Percentiles rank a stretch among this genome's conserved stretches.
Evolutionary conservation across 2,329 filamentous ascomycete genomes (phyloP).

Genomic region (Reticulascus tulasneorum): DNA sequence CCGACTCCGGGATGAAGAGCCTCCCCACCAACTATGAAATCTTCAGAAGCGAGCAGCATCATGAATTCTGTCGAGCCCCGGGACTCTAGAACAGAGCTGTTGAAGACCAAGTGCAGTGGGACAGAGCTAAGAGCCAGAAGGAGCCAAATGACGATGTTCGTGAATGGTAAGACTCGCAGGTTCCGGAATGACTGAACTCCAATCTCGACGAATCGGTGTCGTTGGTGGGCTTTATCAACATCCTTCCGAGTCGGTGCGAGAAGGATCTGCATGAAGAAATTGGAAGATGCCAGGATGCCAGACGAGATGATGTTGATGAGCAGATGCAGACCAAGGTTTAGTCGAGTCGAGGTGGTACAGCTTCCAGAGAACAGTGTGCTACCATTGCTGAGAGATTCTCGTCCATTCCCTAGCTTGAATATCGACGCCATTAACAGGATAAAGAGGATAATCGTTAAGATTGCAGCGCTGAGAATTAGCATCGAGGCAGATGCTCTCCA

Average conservation of each 20-base stretch:
- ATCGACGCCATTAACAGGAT: no score
- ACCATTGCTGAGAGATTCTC: no score
- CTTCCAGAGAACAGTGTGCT: no score
- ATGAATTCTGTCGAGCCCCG: constrained; percentile 6
- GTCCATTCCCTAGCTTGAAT: no score
- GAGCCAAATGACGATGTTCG: constrained; percentile 16
- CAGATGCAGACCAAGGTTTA: constrained; percentile 33
- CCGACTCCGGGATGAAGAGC: constrained; percentile 5
- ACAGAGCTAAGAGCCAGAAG: constrained; percentile 18
- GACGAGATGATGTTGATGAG: constrained; percentile 36
- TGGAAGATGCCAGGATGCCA: constrained; percentile 9
- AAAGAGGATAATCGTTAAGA: no score
- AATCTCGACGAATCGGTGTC: constrained; percentile 37
- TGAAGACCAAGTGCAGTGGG: constrained; percentile 23
- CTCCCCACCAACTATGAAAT: constrained; percentile 12
- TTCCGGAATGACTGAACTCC: constrained; percentile 39
- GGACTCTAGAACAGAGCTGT: constrained; percentile 11
- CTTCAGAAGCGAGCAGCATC: no score
- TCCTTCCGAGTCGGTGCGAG: constrained; percentile 11
- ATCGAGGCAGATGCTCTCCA: no score
- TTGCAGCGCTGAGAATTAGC: no score
- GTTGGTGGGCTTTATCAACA: constrained; percentile 38
- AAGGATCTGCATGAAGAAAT: constrained; percentile 17
- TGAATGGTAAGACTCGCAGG: constrained; percentile 15
- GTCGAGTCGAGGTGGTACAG: no score